Conservation (phyloP, 306 rosid species). For the Acacia crassicarpa region DNA sequence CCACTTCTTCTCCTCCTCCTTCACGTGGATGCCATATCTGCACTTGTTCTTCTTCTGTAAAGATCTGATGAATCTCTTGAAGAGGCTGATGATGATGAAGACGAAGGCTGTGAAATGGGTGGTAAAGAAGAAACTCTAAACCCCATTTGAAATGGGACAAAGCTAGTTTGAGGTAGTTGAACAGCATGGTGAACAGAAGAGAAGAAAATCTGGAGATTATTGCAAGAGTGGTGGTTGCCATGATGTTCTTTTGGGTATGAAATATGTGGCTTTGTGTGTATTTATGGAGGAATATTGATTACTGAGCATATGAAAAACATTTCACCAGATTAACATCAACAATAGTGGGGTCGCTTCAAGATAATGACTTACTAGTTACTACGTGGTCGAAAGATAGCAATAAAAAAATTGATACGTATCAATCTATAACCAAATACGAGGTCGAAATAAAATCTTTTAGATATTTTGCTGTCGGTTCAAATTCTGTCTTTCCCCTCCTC, state of each 20-base stretch:
- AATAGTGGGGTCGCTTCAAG: neutral
- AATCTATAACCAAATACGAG: too few species aligned
- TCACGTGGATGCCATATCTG: neutral
- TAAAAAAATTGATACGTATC: neutral
- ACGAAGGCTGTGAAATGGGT: conserved; percentile 31
- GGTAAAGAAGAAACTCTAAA: conserved; percentile 27
- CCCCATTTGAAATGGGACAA: conserved; percentile 38
- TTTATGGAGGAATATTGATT: neutral
- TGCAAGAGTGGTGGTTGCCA: neutral
- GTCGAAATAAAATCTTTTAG: too few species aligned
- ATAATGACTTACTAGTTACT: neutral
- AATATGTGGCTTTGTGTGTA: neutral
- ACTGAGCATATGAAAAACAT: neutral
- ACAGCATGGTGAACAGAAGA: neutral
- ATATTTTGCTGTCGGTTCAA: too few species aligned
- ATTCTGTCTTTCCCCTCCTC: too few species aligned
- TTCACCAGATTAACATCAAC: neutral
- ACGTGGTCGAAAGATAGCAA: too few species aligned
- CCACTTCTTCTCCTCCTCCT: neutral
- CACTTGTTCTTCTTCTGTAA: neutral
- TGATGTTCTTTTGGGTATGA: neutral
- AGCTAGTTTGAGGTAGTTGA: conserved; percentile 16
- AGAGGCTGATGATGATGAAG: neutral
- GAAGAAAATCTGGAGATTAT: neutral
- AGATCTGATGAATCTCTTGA: neutral